Evolutionary conservation across 371 early-diverging fungal species (phyloP).

Genomic region (Catenaria anguillulae): DNA sequence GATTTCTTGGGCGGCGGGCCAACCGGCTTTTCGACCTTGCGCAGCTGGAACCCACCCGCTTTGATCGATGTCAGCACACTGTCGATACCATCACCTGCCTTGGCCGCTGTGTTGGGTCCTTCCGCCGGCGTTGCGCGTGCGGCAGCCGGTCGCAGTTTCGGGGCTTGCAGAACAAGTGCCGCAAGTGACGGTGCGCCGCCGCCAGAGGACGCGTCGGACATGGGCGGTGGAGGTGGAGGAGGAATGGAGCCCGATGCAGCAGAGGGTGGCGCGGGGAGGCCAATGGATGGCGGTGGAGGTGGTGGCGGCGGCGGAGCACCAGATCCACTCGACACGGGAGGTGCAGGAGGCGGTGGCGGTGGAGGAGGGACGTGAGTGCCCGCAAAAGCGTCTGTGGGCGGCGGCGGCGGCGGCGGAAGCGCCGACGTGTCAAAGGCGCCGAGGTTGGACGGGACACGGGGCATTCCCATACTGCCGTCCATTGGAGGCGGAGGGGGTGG

Average conservation of each 20-base stretch:
- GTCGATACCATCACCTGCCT: not conserved
- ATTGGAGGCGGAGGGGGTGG: not conserved
- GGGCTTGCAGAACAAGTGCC: not conserved
- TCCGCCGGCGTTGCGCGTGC: no score
- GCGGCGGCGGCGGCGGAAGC: not conserved
- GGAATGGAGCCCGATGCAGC: not conserved
- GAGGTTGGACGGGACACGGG: no score
- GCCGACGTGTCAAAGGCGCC: not conserved
- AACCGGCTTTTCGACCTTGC: conserved; percentile 15
- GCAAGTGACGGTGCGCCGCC: conserved; percentile 4
- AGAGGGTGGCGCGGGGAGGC: conserved; percentile 7
- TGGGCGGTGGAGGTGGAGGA: not conserved
- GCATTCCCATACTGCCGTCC: no score
- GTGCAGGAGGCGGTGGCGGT: no score
- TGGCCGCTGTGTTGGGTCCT: no score
- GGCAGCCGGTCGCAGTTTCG: not conserved
- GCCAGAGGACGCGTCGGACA: not conserved
- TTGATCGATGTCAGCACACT: conserved; percentile 15
- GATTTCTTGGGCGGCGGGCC: not conserved
- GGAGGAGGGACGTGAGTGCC: not conserved
- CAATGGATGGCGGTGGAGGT: conserved; percentile 15
- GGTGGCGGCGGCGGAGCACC: no score
- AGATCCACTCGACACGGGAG: no score
- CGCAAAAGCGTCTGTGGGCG: not conserved
- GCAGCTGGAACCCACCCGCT: conserved; percentile 19